Base-by-base conservation (phyloP, 106 monocot genomes). In the Dendrobium chrysotoxum region DNA sequence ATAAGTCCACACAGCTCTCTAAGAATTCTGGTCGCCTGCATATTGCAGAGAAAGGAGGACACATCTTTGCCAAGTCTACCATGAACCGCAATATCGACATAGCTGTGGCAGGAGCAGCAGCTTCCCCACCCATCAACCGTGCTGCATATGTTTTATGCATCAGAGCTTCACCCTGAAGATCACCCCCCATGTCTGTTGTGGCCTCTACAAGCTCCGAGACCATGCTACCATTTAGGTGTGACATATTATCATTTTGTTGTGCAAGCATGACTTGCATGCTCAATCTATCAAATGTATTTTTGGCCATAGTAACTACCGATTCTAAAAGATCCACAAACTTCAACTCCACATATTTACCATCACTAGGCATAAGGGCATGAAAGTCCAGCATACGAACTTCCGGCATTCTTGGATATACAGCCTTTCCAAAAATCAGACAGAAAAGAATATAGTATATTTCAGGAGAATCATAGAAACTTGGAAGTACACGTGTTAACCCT, bases 101-200 rank as follows among this genome's bases (percentile, higher is more conserved):
- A 78, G 91, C 93, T 70, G 92, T 81, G 84, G 90, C 84, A 76
- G 99, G 99, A 44, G 99, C 99, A 47, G 93, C 88, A 76, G 91
- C 99, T 81, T 99, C 99, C 68, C 99, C 95, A 80, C 91, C 92
- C 99, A 99, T 99, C 76, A 99, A 82, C 18, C 93, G 88, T 66
- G 99, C 99, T 64, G 99, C 99, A 91, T 95, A 95, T 75, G 99
- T 99, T 78, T 99, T 99, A 78, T 99, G 95, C 88, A 95, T 93
- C 65, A 99, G 79, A 79, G 99, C 95, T 88, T 99, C 99, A 72
- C 92, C 99, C 84, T 95, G 99, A 75, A 99, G 90, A 41, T 99
- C 95, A 75, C 82, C 99, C 79, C 77, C 80, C 75, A 80, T 84
- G 61, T 99, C 95, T 77, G 74, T 20, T 73, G 85, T 84, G 38